phyloP scores from a whole-genome alignment of 2,329 filamentous ascomycete genomes.

The Rhytidhysteron rufulum region DNA sequence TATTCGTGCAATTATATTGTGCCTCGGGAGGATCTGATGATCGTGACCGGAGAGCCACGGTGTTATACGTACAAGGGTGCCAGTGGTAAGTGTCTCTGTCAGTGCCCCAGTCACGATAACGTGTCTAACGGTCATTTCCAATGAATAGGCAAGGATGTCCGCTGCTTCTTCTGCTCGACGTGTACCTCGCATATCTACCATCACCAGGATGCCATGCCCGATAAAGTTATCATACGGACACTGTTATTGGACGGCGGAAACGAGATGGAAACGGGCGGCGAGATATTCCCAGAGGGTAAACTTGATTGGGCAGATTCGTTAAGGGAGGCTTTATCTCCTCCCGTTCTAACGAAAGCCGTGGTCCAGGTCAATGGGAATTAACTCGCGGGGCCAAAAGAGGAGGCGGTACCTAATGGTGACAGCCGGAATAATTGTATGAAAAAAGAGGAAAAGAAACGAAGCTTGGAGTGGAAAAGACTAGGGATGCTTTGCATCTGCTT shows the following conservation, averaged over 20 bases:
- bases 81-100: slow-evolving; percentile 16
- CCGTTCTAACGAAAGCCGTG: too few species aligned
- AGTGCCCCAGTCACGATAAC: not conserved
- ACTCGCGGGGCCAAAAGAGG: too few species aligned
- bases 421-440: too few species aligned
- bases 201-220: slow-evolving; percentile 37
- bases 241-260: slow-evolving; percentile 34
- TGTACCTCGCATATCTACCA: slow-evolving; percentile 41
- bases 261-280: slow-evolving; percentile 29
- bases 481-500: too few species aligned
- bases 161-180: slow-evolving; percentile 35
- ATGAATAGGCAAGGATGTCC: slow-evolving; percentile 26
- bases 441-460: too few species aligned
- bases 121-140: not conserved
- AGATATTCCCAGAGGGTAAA: slow-evolving; percentile 37
- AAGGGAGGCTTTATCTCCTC: slow-evolving; percentile 13
- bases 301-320: slow-evolving; percentile 31
- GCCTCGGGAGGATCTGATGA: slow-evolving; percentile 19
- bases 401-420: too few species aligned
- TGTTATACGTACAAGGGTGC: slow-evolving; percentile 31
- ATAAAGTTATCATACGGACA: slow-evolving; percentile 38
- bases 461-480: too few species aligned
- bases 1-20: slow-evolving; percentile 37
- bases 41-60: slow-evolving; percentile 21
- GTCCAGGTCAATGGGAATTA: too few species aligned